A percentile compares a stretch with the other conserved stretches of the same genome.
These are phyloP conservation scores for Opeltia flavorubescens DNA, from an alignment of 495 filamentous ascomycete genomes.

Conservation along the genomic window DNA sequence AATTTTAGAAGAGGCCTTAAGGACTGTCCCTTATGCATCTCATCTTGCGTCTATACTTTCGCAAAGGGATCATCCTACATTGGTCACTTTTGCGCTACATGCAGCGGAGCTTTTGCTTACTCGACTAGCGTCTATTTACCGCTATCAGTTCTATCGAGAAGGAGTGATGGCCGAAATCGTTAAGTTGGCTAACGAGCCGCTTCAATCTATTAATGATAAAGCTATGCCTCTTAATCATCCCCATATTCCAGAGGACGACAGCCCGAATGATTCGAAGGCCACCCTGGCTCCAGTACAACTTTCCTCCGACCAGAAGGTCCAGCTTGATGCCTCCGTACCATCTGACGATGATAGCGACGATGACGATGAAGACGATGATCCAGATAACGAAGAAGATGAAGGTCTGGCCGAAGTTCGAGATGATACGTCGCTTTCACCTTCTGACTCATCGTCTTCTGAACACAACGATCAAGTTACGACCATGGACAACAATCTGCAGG, in stretches of 20 bases:
- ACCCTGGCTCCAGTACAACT: not conserved
- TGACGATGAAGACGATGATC: slow-evolving; percentile 38
- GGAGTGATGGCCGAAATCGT: slow-evolving; percentile 86
- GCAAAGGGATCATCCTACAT: slow-evolving; percentile 78
- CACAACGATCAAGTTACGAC: slow-evolving; percentile 30
- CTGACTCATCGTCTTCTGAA: slow-evolving; percentile 39
- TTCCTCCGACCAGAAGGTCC: slow-evolving; percentile 1
- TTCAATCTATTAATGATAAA: slow-evolving; percentile 24
- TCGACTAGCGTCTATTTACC: slow-evolving; percentile 74
- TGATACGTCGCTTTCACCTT: slow-evolving; percentile 57
- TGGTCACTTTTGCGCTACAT: slow-evolving; percentile 76
- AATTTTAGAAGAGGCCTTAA: slow-evolving; percentile 75
- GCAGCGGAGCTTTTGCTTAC: slow-evolving; percentile 78
- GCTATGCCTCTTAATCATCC: slow-evolving; percentile 3
- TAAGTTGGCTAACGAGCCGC: slow-evolving; percentile 49
- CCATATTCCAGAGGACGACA: too few species aligned
- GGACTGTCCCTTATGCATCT: slow-evolving; percentile 91
- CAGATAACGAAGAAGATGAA: slow-evolving; percentile 46
- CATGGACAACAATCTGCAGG: slow-evolving; percentile 47
- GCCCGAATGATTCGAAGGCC: slow-evolving; percentile 2
- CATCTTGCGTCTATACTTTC: slow-evolving; percentile 92
- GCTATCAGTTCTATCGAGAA: slow-evolving; percentile 93
- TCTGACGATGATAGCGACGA: slow-evolving; percentile 21
- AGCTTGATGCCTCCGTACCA: slow-evolving; percentile 2
- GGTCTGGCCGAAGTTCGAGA: slow-evolving; percentile 43